These are phyloP conservation scores for Cymbopogon citratus DNA, from an alignment of 176 grass and related monocot species.

Conservation along the genomic window DNA sequence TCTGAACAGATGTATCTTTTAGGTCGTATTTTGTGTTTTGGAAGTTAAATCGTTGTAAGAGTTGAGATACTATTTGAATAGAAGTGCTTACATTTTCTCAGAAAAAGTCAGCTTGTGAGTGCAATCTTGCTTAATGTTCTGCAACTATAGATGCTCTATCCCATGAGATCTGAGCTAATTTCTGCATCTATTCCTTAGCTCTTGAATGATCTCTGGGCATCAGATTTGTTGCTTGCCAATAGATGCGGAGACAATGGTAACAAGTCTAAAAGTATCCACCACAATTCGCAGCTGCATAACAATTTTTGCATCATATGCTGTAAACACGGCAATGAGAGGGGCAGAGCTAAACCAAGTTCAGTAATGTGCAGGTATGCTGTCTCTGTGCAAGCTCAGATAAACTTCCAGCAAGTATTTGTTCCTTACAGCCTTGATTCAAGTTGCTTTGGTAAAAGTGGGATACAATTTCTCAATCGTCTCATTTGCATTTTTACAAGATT, in stretches of 20 bases:
- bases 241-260: background rate
- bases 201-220: background rate
- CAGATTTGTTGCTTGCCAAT: background rate
- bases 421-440: background rate
- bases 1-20: background rate
- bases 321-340: background rate
- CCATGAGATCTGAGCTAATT: background rate
- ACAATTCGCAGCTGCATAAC: background rate
- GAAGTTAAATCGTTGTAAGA: background rate
- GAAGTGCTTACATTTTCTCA: background rate
- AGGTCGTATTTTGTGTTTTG: background rate
- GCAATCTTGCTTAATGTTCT: background rate
- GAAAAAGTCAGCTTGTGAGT: background rate
- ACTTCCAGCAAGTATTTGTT: background rate
- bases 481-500: constrained; percentile 9
- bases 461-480: background rate
- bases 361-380: background rate
- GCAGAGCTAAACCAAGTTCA: background rate
- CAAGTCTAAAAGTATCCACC: background rate
- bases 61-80: background rate
- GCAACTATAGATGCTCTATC: background rate
- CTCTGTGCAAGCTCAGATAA: background rate
- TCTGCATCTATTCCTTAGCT: background rate
- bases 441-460: background rate
- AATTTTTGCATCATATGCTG: background rate